Base-by-base conservation (phyloP, 2,329 filamentous ascomycete species). In the Neobulgaria alba region DNA sequence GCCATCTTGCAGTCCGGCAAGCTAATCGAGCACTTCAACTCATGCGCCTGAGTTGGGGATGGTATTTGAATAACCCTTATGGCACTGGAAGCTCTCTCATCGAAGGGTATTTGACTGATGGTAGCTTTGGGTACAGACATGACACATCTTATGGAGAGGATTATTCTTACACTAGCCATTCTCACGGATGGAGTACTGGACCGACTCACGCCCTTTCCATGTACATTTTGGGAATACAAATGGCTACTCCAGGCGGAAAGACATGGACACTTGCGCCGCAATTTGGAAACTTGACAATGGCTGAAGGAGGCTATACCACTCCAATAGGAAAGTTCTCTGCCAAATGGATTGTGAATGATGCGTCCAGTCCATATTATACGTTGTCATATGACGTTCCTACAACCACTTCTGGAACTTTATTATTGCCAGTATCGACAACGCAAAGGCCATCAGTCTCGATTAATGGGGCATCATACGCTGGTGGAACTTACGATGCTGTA, bases 41-140 rank as follows among this genome's bases (percentile, higher is more conserved):
- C 9, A 71, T 79, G 30, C 68, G 73, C 12, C 60, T 62, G n/a
- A 66, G 63, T 38, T 80, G 76, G 75, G 76, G 76, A 3, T 78
- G 73, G 73, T 78, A 79, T 51, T 58, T 76, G 10, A 63, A 68
- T 45, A 69, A 78, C 39, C 64, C 67, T 0, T 71, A 75, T 48
- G 74, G 74, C 5, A 77, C 74, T 0, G 61, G 70, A 45, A 71
- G 67, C 29, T 79, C 76, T 1, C 67, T 77, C 5, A 66, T 78
- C 19, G 76, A 80, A 54, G 76, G 75, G 0, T 78, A 75, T 46
- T 61, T 75, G 1, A 56, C 56, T 0, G 66, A 79, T 45, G 73
- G 72, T 1, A 69, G 64, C 0, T 82, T 75, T 47, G 70, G 67
- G 2, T 82, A 81, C 52, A 64, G 74, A 2, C 64, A 61, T 21